Conservation (phyloP, 1,284 basidiomycete genomes). For the Rhodotorula sp. region DNA sequence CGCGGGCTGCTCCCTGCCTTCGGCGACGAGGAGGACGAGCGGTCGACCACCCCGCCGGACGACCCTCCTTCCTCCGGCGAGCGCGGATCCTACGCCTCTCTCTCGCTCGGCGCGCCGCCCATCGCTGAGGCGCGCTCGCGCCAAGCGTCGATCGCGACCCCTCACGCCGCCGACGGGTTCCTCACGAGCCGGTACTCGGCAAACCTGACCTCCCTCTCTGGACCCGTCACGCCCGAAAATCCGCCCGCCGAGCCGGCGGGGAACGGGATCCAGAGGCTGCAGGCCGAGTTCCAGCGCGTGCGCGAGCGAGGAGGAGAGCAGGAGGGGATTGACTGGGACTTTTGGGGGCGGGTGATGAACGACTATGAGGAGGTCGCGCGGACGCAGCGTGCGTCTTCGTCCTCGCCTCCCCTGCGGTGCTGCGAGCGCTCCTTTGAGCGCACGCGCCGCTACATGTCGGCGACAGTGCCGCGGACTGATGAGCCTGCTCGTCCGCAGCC, state of each 20-base stretch:
- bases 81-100: not conserved
- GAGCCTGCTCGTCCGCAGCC: constrained; percentile 50
- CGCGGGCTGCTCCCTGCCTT: not conserved
- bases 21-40: not conserved
- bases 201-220: constrained; percentile 4
- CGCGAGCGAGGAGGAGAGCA: not conserved
- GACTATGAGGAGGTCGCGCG: constrained; percentile 85
- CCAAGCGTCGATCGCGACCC: constrained; percentile 1
- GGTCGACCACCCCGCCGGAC: not conserved
- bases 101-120: not conserved
- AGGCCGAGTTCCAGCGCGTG: constrained; percentile 1
- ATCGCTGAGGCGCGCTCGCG: not conserved
- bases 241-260: not conserved
- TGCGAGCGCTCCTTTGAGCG: too few species aligned
- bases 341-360: constrained; percentile 95
- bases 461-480: not conserved
- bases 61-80: not conserved
- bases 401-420: constrained; percentile 3
- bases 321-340: constrained; percentile 55
- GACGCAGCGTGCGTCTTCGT: constrained; percentile 55
- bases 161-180: constrained; percentile 22
- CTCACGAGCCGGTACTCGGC: constrained; percentile 8
- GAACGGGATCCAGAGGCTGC: not conserved
- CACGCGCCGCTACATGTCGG: too few species aligned
- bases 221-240: not conserved